Evolutionary conservation across 2,329 filamentous ascomycete genomes (phyloP).

Genomic region (Blastomyces parvus): DNA sequence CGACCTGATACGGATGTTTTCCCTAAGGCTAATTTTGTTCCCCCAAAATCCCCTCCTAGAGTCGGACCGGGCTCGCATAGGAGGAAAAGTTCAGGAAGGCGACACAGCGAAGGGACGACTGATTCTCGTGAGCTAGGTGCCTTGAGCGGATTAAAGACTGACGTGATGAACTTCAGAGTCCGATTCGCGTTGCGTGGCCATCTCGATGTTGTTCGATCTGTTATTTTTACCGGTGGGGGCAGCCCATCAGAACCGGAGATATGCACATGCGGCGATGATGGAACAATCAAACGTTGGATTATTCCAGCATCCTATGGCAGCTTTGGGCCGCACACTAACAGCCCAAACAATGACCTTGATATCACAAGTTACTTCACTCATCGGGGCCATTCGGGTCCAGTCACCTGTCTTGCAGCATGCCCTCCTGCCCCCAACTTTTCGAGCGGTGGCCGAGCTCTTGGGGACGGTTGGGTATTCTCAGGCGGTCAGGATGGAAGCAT

Average conservation of each 20-base stretch:
- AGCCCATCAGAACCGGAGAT: slow-evolving; percentile 94
- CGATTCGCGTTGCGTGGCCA: slow-evolving; percentile 87
- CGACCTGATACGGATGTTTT: slow-evolving; percentile 82
- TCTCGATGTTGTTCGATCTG: slow-evolving; percentile 82
- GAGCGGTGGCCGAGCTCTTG: slow-evolving; percentile 74
- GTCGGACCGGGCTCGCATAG: slow-evolving; percentile 57
- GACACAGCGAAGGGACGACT: slow-evolving; percentile 52
- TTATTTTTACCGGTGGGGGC: slow-evolving; percentile 94
- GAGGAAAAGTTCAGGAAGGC: slow-evolving; percentile 69
- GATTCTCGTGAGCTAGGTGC: slow-evolving; percentile 48
- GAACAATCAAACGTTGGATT: slow-evolving; percentile 92
- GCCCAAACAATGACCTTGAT: slow-evolving; percentile 68
- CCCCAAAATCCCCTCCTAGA: slow-evolving; percentile 70
- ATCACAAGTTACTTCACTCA: slow-evolving; percentile 93
- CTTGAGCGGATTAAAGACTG: slow-evolving; percentile 43
- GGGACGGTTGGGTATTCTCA: slow-evolving; percentile 97
- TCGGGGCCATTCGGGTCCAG: slow-evolving; percentile 81
- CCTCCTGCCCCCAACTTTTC: slow-evolving; percentile 80
- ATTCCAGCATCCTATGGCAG: slow-evolving; percentile 71
- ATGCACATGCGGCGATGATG: slow-evolving; percentile 90
- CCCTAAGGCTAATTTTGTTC: slow-evolving; percentile 65
- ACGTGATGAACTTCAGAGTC: slow-evolving; percentile 77
- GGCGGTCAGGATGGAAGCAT: slow-evolving; percentile 90
- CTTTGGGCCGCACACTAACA: slow-evolving; percentile 43
- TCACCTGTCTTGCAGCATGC: slow-evolving; percentile 79